Evolutionary conservation across 495 filamentous ascomycete genomes (phyloP).

Genomic region (Hyaloscypha bicolor): DNA sequence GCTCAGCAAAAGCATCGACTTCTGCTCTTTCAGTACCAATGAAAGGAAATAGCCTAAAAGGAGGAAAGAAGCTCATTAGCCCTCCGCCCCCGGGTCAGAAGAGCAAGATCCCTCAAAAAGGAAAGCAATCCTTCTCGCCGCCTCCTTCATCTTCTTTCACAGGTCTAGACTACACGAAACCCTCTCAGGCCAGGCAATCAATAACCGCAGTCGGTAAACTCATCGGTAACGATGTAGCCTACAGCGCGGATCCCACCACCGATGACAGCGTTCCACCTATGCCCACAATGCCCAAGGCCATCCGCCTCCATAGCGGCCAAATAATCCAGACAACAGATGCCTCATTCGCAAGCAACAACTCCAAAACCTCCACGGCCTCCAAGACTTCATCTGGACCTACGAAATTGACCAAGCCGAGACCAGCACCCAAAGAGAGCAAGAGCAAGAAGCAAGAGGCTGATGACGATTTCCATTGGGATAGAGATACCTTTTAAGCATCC

Average conservation of each 20-base stretch:
- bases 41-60: not conserved
- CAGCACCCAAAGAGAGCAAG: conserved; percentile 8
- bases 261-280: conserved; percentile 25
- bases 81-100: not conserved
- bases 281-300: conserved; percentile 23
- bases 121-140: conserved; percentile 4
- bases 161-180: conserved; percentile 9
- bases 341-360: not conserved
- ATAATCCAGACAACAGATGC: conserved; percentile 16
- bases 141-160: conserved; percentile 17
- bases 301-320: conserved; percentile 24
- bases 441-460: not conserved
- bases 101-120: not conserved
- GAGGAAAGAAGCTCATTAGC: not conserved
- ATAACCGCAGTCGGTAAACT: not conserved
- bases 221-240: conserved; percentile 5
- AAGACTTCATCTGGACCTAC: not conserved
- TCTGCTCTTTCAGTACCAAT: not conserved
- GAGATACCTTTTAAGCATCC: not conserved
- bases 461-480: conserved; percentile 24
- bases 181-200: not conserved
- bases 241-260: conserved; percentile 18
- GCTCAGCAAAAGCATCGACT: not conserved
- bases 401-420: conserved; percentile 20
- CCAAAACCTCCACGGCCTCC: not conserved